These are phyloP conservation scores for Heliamphora ciliata DNA, from an alignment of 179 eudicot species.

Conservation along the genomic window DNA sequence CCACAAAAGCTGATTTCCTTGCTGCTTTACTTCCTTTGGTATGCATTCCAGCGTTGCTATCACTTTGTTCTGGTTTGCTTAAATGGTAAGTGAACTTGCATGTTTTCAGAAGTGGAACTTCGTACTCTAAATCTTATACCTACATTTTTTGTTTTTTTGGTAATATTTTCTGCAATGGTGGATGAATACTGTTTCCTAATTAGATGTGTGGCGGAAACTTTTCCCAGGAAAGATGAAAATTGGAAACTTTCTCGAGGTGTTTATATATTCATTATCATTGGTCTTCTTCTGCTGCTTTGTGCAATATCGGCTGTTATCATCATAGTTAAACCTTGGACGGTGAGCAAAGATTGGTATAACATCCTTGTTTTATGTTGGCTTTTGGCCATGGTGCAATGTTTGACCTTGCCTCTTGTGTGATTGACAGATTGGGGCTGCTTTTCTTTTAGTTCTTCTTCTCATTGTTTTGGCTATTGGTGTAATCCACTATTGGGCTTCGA, in stretches of 20 bases:
- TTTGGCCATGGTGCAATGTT: conserved; percentile 10
- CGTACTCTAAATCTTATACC: not conserved
- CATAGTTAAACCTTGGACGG: conserved; percentile 85
- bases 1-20: conserved; percentile 77
- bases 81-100: conserved; percentile 58
- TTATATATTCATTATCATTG: conserved; percentile 56
- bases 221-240: conserved; percentile 85
- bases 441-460: conserved; percentile 78
- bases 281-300: conserved; percentile 82
- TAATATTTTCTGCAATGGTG: conserved; percentile 5
- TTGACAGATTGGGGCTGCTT: conserved; percentile 87
- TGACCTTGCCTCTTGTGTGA: conserved; percentile 22
- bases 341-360: conserved; percentile 28
- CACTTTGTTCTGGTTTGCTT: conserved; percentile 73
- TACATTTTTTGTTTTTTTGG: not conserved
- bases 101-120: conserved; percentile 1
- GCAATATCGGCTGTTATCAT: conserved; percentile 86
- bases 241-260: conserved; percentile 91
- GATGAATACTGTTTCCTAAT: not conserved
- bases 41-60: conserved; percentile 83
- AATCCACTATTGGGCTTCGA: conserved; percentile 93
- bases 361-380: conserved; percentile 6
- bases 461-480: conserved; percentile 88
- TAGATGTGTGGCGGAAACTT: conserved; percentile 19
- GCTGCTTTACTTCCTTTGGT: conserved; percentile 92